Evolutionary conservation across 495 filamentous ascomycete species (phyloP).

Genomic region (Pseudevernia furfuracea): DNA sequence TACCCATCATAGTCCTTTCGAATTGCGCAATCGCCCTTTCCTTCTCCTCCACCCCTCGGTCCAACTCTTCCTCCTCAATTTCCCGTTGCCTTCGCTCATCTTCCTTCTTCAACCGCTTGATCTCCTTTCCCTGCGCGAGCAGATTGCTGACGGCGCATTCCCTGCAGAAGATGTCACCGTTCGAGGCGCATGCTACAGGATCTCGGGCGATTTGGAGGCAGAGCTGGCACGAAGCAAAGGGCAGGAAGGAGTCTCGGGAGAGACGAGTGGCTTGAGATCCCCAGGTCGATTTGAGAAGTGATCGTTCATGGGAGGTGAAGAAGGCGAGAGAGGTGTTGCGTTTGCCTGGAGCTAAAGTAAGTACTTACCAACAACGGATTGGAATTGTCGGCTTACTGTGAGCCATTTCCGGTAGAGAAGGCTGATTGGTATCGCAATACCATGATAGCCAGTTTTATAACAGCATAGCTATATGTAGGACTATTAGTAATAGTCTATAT

Average conservation of each 20-base stretch:
- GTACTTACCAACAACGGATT: neutral
- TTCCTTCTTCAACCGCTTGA: constrained; percentile 69
- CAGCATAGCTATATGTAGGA: too few species aligned
- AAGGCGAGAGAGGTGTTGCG: constrained; percentile 93
- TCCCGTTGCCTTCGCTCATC: constrained; percentile 51
- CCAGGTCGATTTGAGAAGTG: constrained; percentile 71
- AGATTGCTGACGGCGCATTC: constrained; percentile 92
- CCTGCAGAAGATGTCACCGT: constrained; percentile 92
- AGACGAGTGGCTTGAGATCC: constrained; percentile 77
- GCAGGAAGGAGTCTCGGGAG: constrained; percentile 83
- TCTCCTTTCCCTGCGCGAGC: constrained; percentile 84
- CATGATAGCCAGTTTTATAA: too few species aligned
- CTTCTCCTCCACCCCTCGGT: constrained; percentile 51
- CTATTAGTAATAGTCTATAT: too few species aligned
- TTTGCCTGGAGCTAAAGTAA: constrained; percentile 49
- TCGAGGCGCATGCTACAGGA: constrained; percentile 64
- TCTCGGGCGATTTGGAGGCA: constrained; percentile 78
- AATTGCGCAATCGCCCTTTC: constrained; percentile 53
- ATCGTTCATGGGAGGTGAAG: constrained; percentile 89
- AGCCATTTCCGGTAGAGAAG: constrained; percentile 7
- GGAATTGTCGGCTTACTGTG: constrained; percentile 14
- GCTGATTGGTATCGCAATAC: neutral
- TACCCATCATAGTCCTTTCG: constrained; percentile 40
- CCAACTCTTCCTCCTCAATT: constrained; percentile 43
- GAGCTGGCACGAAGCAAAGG: constrained; percentile 83